Percentiles rank a stretch among this genome's conserved stretches.
These are phyloP conservation scores for Monosporascus sp. DNA, from an alignment of 2,329 filamentous ascomycete species.

Conservation along the genomic window DNA sequence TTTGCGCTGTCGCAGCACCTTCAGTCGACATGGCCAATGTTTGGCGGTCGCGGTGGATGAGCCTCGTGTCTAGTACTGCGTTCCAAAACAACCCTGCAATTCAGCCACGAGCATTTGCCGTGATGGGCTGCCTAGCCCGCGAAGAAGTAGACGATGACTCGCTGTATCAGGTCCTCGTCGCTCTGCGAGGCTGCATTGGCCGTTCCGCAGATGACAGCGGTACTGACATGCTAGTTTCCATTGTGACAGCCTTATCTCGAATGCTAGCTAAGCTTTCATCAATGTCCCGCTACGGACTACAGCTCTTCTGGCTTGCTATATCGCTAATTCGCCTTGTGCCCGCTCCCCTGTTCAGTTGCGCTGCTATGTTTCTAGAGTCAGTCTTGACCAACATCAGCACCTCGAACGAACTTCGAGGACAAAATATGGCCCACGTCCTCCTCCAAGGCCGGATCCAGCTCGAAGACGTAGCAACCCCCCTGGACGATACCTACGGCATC, in stretches of 20 bases:
- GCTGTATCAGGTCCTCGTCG: slow-evolving; percentile 65
- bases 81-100: slow-evolving; percentile 70
- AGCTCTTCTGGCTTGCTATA: slow-evolving; percentile 66
- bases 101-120: slow-evolving; percentile 62
- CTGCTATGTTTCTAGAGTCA: slow-evolving; percentile 59
- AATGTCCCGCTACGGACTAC: slow-evolving; percentile 61
- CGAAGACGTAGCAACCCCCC: slow-evolving; percentile 54
- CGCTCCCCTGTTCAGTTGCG: slow-evolving; percentile 57
- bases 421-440: slow-evolving; percentile 54
- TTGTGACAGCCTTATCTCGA: slow-evolving; percentile 61
- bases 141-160: slow-evolving; percentile 68
- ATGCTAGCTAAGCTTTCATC: slow-evolving; percentile 66
- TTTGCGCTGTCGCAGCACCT: slow-evolving; percentile 58
- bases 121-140: slow-evolving; percentile 66
- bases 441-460: slow-evolving; percentile 55
- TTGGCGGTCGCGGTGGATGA: slow-evolving; percentile 70
- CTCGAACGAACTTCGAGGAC: slow-evolving; percentile 52
- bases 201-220: slow-evolving; percentile 60
- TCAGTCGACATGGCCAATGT: slow-evolving; percentile 60
- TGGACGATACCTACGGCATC: slow-evolving; percentile 62
- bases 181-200: slow-evolving; percentile 58
- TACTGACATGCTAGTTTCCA: slow-evolving; percentile 63
- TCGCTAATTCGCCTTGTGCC: slow-evolving; percentile 61
- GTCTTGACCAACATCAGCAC: slow-evolving; percentile 60
- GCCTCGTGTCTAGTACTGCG: slow-evolving; percentile 64